Conservation (phyloP, 768 basidiomycete genomes). For the Trametes punicea region DNA sequence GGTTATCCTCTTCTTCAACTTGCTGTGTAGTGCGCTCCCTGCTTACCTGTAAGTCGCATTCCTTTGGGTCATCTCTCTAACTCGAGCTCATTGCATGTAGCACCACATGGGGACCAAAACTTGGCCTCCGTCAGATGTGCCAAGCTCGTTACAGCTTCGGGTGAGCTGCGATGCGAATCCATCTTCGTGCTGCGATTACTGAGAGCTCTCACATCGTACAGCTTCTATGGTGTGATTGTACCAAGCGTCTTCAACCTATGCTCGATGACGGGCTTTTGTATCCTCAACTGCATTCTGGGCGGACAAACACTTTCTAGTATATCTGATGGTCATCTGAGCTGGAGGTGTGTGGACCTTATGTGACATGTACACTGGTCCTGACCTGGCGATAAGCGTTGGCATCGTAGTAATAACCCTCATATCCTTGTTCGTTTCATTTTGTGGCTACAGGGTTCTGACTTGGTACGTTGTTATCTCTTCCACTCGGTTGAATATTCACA, state of each 20-base stretch:
- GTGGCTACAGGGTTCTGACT: slow-evolving; percentile 60
- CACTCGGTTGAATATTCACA: not conserved
- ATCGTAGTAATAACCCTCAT: slow-evolving; percentile 74
- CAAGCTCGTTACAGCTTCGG: slow-evolving; percentile 61
- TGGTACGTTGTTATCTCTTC: slow-evolving; percentile 34
- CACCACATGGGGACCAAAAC: slow-evolving; percentile 72
- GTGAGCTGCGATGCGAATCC: slow-evolving; percentile 34
- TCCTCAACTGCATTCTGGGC: slow-evolving; percentile 58
- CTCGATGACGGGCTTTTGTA: slow-evolving; percentile 53
- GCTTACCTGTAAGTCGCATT: slow-evolving; percentile 38
- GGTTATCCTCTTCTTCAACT: slow-evolving; percentile 46
- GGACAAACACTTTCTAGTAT: slow-evolving; percentile 59
- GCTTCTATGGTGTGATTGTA: slow-evolving; percentile 53
- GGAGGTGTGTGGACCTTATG: slow-evolving; percentile 37
- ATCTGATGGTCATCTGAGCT: slow-evolving; percentile 43
- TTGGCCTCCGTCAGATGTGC: slow-evolving; percentile 82
- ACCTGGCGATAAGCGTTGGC: slow-evolving; percentile 51
- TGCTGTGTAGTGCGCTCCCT: slow-evolving; percentile 39
- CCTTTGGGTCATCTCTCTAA: not conserved
- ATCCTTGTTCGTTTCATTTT: slow-evolving; percentile 66
- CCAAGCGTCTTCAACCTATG: slow-evolving; percentile 47
- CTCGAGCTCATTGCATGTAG: slow-evolving; percentile 29
- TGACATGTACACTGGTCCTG: not conserved
- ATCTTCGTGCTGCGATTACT: slow-evolving; percentile 22
- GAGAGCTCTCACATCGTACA: slow-evolving; percentile 26